Percentiles rank a stretch among this genome's conserved stretches.
Conservation (phyloP, 192 early-diverging fungal genomes). For the Neocallimastix lanati region DNA sequence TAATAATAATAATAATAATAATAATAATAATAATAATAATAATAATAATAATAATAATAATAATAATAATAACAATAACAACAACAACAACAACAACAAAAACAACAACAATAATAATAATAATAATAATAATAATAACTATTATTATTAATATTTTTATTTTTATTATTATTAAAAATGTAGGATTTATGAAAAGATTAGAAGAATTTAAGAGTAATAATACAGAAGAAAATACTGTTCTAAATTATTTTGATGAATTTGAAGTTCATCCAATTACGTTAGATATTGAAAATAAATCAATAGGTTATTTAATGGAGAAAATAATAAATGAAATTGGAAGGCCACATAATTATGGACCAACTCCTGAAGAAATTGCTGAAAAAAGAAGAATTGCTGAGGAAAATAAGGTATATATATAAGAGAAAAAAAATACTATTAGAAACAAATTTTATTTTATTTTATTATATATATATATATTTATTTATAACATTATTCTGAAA, state of each 20-base stretch:
- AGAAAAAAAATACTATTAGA: not conserved
- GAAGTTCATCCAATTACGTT: constrained; percentile 29
- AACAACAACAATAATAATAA: no score
- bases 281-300: constrained; percentile 11
- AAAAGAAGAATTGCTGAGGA: constrained; percentile 20
- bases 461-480: no score
- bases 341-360: constrained; percentile 40
- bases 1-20: no score
- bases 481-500: no score
- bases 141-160: no score
- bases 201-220: constrained; percentile 28
- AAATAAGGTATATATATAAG: constrained; percentile 7
- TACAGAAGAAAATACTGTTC: constrained; percentile 32
- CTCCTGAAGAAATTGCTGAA: constrained; percentile 30
- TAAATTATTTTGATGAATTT: constrained; percentile 43
- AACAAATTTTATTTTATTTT: no score
- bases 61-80: no score
- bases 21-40: no score
- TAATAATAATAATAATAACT: no score
- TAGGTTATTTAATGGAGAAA: constrained; percentile 11
- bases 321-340: constrained; percentile 22
- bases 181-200: constrained; percentile 19
- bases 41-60: no score
- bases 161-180: no score
- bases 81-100: no score